Evolutionary conservation across 768 basidiomycete genomes (phyloP).

Genomic region (Auricularia sp.): DNA sequence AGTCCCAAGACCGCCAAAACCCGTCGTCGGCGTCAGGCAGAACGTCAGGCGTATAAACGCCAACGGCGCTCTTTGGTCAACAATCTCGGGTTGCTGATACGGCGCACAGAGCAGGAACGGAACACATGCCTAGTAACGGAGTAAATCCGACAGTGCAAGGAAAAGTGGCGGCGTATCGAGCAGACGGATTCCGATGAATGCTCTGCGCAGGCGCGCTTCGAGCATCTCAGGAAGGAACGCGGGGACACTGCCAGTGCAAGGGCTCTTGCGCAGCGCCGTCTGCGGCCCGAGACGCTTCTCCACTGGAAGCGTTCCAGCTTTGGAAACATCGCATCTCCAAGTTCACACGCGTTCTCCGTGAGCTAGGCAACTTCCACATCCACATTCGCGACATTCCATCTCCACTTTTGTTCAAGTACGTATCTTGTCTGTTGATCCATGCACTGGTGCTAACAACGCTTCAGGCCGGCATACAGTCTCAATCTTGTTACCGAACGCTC

Average conservation of each 20-base stretch:
- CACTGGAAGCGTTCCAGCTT: background rate
- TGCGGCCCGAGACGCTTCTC: background rate
- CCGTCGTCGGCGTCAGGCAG: background rate
- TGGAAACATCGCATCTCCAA: background rate
- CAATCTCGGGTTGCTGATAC: background rate
- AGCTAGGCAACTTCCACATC: background rate
- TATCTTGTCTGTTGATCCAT: background rate
- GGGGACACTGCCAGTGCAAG: background rate
- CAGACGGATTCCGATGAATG: background rate
- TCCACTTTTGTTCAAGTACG: background rate
- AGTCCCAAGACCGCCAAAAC: background rate
- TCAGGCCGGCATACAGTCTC: background rate
- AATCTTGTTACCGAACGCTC: background rate
- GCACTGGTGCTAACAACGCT: background rate
- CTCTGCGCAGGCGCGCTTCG: background rate
- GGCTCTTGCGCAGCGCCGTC: background rate
- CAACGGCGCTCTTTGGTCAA: background rate
- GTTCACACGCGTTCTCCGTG: background rate
- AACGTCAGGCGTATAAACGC: background rate
- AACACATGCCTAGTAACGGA: background rate
- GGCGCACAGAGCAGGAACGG: background rate
- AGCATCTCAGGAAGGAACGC: background rate
- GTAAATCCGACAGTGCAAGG: background rate
- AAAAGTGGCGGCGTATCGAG: background rate
- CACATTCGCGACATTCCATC: background rate